Evolutionary conservation across 306 rosid genomes (phyloP).

Genomic region (Casuarina cunninghamiana): DNA sequence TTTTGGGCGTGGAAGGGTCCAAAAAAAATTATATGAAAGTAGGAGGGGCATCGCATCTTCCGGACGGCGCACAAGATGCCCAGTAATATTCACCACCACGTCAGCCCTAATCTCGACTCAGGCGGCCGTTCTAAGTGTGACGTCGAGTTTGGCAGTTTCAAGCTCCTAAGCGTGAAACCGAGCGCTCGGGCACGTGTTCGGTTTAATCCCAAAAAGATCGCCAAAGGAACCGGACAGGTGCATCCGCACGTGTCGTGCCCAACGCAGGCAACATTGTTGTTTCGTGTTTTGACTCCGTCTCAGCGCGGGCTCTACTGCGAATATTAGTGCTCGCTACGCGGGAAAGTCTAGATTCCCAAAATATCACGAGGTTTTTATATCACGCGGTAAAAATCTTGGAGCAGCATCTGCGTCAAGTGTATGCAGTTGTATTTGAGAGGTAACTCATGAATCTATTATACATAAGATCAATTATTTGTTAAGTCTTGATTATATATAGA

Average conservation of each 20-base stretch:
- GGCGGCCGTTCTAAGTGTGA: constrained; percentile 7
- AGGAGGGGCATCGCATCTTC: neutral
- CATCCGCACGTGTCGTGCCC: constrained; percentile 12
- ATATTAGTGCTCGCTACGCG: neutral
- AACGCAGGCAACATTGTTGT: constrained; percentile 18
- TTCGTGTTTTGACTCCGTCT: constrained; percentile 29
- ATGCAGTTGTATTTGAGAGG: too few species aligned
- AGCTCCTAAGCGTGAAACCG: neutral
- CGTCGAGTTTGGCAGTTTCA: neutral
- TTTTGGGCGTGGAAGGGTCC: neutral
- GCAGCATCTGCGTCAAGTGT: too few species aligned
- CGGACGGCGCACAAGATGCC: constrained; percentile 15
- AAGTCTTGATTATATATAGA: too few species aligned
- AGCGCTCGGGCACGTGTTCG: constrained; percentile 5
- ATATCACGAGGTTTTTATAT: neutral
- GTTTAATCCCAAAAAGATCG: neutral
- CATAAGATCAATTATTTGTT: too few species aligned
- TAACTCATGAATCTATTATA: too few species aligned
- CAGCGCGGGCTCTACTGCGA: neutral
- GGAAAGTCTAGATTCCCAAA: neutral
- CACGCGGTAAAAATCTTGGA: neutral
- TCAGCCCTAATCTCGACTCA: neutral
- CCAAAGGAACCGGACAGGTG: neutral
- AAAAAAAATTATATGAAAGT: neutral
- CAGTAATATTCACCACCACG: constrained; percentile 25